Conservation (phyloP, 768 basidiomycete species). For the Trametes cubensis region DNA sequence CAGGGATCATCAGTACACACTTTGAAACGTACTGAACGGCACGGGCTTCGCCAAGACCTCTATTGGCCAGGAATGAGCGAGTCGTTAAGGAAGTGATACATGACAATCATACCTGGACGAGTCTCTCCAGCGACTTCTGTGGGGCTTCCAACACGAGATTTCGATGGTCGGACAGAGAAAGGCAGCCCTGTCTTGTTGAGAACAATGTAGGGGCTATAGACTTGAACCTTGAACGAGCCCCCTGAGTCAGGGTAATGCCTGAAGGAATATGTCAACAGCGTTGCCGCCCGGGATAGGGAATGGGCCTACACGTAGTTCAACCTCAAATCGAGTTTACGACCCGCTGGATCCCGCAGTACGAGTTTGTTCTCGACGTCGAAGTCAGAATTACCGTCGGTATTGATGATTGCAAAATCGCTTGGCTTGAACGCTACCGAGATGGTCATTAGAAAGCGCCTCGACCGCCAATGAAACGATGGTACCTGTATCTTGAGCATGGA, state of each 20-base stretch:
- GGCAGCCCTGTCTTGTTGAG: slow-evolving; percentile 92
- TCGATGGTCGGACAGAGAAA: slow-evolving; percentile 68
- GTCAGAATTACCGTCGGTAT: slow-evolving; percentile 88
- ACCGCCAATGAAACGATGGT: slow-evolving; percentile 2
- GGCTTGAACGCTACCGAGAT: slow-evolving; percentile 73
- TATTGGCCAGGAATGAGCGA: slow-evolving; percentile 28
- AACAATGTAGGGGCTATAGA: slow-evolving; percentile 88
- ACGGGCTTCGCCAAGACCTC: slow-evolving; percentile 54
- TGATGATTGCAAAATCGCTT: slow-evolving; percentile 97
- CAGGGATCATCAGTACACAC: background rate
- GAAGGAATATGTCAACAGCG: background rate
- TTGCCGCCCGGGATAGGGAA: background rate
- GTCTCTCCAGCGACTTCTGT: slow-evolving; percentile 87
- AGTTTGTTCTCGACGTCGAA: slow-evolving; percentile 79
- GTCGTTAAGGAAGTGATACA: background rate
- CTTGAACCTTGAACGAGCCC: slow-evolving; percentile 94
- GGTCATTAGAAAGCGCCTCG: background rate
- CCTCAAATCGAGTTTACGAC: slow-evolving; percentile 76
- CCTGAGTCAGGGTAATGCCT: slow-evolving; percentile 87
- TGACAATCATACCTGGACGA: slow-evolving; percentile 51
- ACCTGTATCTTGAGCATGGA: slow-evolving; percentile 93
- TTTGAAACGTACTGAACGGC: slow-evolving; percentile 77
- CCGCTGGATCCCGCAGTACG: slow-evolving; percentile 69
- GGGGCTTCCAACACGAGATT: slow-evolving; percentile 62
- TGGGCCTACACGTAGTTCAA: slow-evolving; percentile 86